phyloP scores from a whole-genome alignment of 2,329 filamentous ascomycete species.

The Fusarium torulosum region DNA sequence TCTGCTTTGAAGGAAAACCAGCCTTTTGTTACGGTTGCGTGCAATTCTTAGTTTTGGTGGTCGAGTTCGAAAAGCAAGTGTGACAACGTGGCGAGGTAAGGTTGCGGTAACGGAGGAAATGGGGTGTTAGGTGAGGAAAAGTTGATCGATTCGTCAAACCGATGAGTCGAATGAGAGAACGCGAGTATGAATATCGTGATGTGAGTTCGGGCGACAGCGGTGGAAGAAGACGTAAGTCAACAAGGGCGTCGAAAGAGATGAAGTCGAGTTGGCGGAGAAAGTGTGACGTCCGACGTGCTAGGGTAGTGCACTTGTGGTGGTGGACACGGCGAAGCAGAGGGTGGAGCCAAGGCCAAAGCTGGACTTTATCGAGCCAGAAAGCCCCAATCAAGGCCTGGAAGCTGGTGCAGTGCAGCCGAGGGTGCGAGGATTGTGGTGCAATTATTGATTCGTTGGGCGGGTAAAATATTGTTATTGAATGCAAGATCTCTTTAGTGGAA shows the following conservation, averaged over 20 bases:
- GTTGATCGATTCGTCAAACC: constrained; percentile 17
- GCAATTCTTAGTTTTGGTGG: not conserved
- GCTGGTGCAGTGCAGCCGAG: constrained; percentile 1
- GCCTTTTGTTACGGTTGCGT: not conserved
- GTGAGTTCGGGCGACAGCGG: constrained; percentile 12
- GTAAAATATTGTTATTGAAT: constrained; percentile 14
- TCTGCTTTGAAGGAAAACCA: not conserved
- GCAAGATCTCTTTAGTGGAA: constrained; percentile 2
- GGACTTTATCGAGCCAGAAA: constrained; percentile 33
- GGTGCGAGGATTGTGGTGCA: constrained; percentile 16
- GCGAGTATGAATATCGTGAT: constrained; percentile 16
- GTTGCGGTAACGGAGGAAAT: constrained; percentile 32
- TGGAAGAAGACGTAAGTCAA: constrained; percentile 4
- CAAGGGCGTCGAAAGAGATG: constrained; percentile 25
- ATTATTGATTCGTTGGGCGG: constrained; percentile 23
- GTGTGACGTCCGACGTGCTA: constrained; percentile 32
- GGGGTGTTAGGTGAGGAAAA: constrained; percentile 5
- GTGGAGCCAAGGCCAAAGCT: constrained; percentile 41
- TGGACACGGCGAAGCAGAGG: constrained; percentile 36
- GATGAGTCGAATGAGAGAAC: constrained; percentile 17
- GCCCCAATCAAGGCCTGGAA: constrained; percentile 22
- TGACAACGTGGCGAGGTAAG: constrained; percentile 34
- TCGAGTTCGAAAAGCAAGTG: constrained; percentile 17
- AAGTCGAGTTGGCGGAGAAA: constrained; percentile 30
- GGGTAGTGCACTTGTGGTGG: constrained; percentile 26